These are phyloP conservation scores for Hansenula anomala DNA, from an alignment of 1,139 yeast species.

Conservation along the genomic window DNA sequence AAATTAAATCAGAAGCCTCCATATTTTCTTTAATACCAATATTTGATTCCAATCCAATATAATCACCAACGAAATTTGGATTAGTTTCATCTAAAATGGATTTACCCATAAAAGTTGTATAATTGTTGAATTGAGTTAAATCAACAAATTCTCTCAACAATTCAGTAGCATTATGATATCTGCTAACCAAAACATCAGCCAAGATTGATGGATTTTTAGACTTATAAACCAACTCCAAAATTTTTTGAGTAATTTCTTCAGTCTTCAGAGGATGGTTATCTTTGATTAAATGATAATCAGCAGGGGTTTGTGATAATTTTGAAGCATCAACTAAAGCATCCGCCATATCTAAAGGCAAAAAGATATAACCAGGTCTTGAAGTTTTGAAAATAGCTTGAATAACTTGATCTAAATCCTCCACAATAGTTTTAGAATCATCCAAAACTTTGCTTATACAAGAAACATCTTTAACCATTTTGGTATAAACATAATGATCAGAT, in stretches of 20 bases:
- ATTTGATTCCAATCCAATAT: constrained; percentile 48
- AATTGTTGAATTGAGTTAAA: constrained; percentile 40
- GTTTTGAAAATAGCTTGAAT: constrained; percentile 48
- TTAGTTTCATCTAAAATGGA: constrained; percentile 56
- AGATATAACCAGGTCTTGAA: constrained; percentile 77
- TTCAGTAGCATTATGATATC: constrained; percentile 39
- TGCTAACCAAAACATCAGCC: constrained; percentile 56
- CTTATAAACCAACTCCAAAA: constrained; percentile 45
- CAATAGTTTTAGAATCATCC: constrained; percentile 41
- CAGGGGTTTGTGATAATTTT: constrained; percentile 22
- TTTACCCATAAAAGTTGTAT: constrained; percentile 52
- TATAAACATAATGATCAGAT: constrained; percentile 53
- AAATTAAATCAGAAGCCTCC: constrained; percentile 40
- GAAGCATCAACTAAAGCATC: constrained; percentile 41
- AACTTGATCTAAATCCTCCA: constrained; percentile 59
- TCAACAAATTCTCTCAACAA: constrained; percentile 39
- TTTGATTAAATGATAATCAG: constrained; percentile 14
- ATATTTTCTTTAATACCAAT: constrained; percentile 36
- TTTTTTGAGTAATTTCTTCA: constrained; percentile 36
- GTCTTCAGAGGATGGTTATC: constrained; percentile 26
- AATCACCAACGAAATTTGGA: constrained; percentile 57
- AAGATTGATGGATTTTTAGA: constrained; percentile 54
- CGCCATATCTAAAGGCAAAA: constrained; percentile 67
- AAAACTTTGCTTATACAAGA: constrained; percentile 57
- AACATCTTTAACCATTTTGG: constrained; percentile 50